Percentiles rank a stretch among this genome's conserved stretches.
Evolutionary conservation across 2,329 filamentous ascomycete genomes (phyloP).

Genomic region (Fusarium siculi): DNA sequence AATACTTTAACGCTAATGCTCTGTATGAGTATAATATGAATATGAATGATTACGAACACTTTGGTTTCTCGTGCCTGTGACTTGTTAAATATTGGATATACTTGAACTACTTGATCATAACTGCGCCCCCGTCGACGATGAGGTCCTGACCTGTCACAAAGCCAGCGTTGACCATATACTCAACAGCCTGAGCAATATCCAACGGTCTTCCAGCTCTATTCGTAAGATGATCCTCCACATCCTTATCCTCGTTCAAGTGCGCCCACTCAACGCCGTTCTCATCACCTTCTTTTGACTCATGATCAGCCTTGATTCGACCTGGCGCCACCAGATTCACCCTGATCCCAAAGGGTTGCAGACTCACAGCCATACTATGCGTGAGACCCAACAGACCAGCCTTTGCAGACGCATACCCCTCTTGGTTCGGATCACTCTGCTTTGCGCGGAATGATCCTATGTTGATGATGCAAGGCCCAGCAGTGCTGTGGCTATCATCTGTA

Average conservation of each 20-base stretch:
- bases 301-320: slow-evolving; percentile 2
- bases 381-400: slow-evolving; percentile 10
- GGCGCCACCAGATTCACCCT: slow-evolving; percentile 15
- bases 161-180: slow-evolving; percentile 19
- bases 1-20: slow-evolving; percentile 14
- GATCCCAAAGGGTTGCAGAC: neutral
- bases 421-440: slow-evolving; percentile 14
- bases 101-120: slow-evolving; percentile 4
- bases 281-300: slow-evolving; percentile 11
- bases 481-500: slow-evolving; percentile 6
- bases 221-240: slow-evolving; percentile 12
- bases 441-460: slow-evolving; percentile 15
- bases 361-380: slow-evolving; percentile 18
- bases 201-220: slow-evolving; percentile 14
- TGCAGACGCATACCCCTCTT: slow-evolving; percentile 8
- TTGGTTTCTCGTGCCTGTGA: neutral
- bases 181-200: slow-evolving; percentile 11
- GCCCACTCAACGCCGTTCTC: slow-evolving; percentile 3
- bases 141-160: slow-evolving; percentile 20
- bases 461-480: slow-evolving; percentile 14
- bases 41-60: slow-evolving; percentile 9
- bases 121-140: slow-evolving; percentile 10
- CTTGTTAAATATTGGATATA: too few species aligned
- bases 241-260: slow-evolving; percentile 9
- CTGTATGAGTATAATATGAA: slow-evolving; percentile 26